A percentile compares a stretch with the other conserved stretches of the same genome.
phyloP scores from a whole-genome alignment of 73 alveolate species.

The Urostyla sp. region DNA sequence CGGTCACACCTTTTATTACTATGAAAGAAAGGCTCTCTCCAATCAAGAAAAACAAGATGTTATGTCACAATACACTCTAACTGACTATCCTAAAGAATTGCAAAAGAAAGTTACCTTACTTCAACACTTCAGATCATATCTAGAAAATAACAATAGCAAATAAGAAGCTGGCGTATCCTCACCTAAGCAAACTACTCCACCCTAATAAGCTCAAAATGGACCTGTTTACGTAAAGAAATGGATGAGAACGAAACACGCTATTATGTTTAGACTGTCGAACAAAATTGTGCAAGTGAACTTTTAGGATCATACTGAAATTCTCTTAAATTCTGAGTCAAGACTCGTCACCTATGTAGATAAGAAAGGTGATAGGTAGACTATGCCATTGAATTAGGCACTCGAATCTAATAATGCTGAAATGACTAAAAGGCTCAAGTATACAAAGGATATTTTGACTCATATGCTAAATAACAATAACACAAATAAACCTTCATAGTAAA shows the following conservation, averaged over 20 bases:
- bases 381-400: slow-evolving; percentile 80
- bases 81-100: slow-evolving; percentile 42
- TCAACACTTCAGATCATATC: slow-evolving; percentile 71
- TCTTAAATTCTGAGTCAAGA: slow-evolving; percentile 74
- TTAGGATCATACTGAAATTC: slow-evolving; percentile 89
- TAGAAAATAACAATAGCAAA: slow-evolving; percentile 65
- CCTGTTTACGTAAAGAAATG: slow-evolving; percentile 85
- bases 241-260: slow-evolving; percentile 91
- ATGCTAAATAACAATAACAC: slow-evolving; percentile 68
- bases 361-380: slow-evolving; percentile 78
- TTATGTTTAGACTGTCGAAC: slow-evolving; percentile 85
- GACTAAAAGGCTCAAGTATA: slow-evolving; percentile 88
- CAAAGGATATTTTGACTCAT: slow-evolving; percentile 86
- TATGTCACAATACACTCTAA: background rate
- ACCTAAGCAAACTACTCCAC: background rate
- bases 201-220: background rate
- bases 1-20: slow-evolving; percentile 77
- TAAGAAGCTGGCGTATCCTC: background rate
- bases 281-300: slow-evolving; percentile 88
- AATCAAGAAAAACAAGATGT: slow-evolving; percentile 19
- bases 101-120: slow-evolving; percentile 76
- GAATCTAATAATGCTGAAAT: slow-evolving; percentile 81
- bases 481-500: too few relatives aligned
- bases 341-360: slow-evolving; percentile 85
- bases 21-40: slow-evolving; percentile 72